These are phyloP conservation scores for Diaporthe sp. DNA, from an alignment of 2,329 filamentous ascomycete genomes.

Conservation along the genomic window DNA sequence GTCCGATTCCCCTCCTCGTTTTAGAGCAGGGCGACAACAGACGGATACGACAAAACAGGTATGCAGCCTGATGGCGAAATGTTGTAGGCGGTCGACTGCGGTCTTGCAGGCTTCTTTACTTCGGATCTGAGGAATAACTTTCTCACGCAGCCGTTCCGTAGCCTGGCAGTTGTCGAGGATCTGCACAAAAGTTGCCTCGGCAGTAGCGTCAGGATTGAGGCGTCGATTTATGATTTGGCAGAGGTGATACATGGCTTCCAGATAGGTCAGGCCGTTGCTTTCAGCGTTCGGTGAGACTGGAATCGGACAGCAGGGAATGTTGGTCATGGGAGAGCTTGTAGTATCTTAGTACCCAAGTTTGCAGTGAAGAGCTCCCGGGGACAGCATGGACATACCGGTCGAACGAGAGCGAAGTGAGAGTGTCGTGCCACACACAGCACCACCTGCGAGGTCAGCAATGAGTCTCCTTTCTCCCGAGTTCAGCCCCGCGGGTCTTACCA, in stretches of 20 bases:
- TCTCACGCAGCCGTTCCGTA: conserved; percentile 65
- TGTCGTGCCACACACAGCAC: conserved; percentile 78
- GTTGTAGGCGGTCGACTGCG: conserved; percentile 73
- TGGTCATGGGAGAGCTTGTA: conserved; percentile 72
- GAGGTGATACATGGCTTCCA: conserved; percentile 76
- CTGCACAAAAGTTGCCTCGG: conserved; percentile 64
- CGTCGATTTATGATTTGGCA: conserved; percentile 72
- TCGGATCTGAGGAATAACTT: conserved; percentile 66
- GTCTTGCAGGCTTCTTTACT: conserved; percentile 75
- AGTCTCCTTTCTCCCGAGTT: too few species aligned
- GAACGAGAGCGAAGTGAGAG: conserved; percentile 75
- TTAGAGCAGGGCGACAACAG: conserved; percentile 73
- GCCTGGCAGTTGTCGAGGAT: conserved; percentile 72
- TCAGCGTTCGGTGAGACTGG: conserved; percentile 59
- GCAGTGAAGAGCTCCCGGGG: not conserved
- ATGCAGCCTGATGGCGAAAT: conserved; percentile 75
- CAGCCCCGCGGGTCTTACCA: conserved; percentile 57
- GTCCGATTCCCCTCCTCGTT: conserved; percentile 63
- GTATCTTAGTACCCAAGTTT: not conserved
- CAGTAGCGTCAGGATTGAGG: conserved; percentile 67
- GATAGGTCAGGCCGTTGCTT: conserved; percentile 68
- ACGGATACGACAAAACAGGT: conserved; percentile 77
- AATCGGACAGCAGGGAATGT: conserved; percentile 69
- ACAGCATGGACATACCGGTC: conserved; percentile 62
- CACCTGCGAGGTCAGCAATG: conserved; percentile 55